Conservation (phyloP, 1,139 yeast genomes). For the Eremothecium coryli region DNA sequence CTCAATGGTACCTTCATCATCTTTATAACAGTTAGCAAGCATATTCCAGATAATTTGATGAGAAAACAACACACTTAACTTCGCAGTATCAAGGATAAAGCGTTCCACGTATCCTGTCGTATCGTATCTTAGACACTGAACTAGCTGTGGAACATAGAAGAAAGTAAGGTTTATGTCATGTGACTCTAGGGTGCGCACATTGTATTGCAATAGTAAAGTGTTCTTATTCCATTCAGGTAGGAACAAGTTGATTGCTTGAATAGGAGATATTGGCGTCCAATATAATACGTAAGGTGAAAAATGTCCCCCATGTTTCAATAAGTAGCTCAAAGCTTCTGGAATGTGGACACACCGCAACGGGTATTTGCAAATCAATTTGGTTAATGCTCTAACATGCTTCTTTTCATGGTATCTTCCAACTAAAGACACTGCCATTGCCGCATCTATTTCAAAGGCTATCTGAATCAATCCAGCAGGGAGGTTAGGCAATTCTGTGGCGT, state of each 20-base stretch:
- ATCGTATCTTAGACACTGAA: constrained; percentile 82
- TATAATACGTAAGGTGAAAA: constrained; percentile 39
- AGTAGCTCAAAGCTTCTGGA: constrained; percentile 56
- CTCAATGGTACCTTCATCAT: constrained; percentile 73
- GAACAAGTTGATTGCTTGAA: constrained; percentile 78
- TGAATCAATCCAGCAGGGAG: constrained; percentile 28
- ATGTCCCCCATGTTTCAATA: constrained; percentile 34
- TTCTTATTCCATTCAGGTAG: constrained; percentile 65
- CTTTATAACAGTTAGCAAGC: constrained; percentile 85
- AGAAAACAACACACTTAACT: constrained; percentile 82
- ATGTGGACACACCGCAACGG: constrained; percentile 57
- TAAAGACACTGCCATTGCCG: constrained; percentile 64
- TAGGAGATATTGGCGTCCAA: constrained; percentile 74
- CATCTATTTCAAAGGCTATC: constrained; percentile 59
- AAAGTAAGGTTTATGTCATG: constrained; percentile 86
- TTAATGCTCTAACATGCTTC: constrained; percentile 39
- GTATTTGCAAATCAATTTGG: constrained; percentile 39
- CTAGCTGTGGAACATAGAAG: constrained; percentile 97
- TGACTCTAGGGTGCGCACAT: constrained; percentile 81
- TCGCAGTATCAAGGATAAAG: constrained; percentile 85
- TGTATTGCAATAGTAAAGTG: constrained; percentile 68
- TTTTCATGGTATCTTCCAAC: constrained; percentile 47
- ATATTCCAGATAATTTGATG: constrained; percentile 99
- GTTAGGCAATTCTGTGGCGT: constrained; percentile 29
- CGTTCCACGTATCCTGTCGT: constrained; percentile 75